Evolutionary conservation across 2,329 filamentous ascomycete species (phyloP).

Genomic region (Diaporthe sp.): DNA sequence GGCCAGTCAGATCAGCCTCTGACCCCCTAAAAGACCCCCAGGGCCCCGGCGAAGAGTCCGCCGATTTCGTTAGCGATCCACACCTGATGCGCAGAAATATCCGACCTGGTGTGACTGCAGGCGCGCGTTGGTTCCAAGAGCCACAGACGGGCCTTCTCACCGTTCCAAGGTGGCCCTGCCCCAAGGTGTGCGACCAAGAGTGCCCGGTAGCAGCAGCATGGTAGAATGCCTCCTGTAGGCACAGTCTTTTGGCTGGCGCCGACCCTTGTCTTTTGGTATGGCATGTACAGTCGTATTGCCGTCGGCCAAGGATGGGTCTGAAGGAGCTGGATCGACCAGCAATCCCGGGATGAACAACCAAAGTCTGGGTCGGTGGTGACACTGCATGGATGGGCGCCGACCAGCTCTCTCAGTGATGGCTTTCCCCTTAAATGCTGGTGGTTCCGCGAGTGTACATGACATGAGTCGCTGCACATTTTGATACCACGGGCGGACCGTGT

Average conservation of each 20-base stretch:
- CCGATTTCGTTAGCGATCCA: slow-evolving; percentile 20
- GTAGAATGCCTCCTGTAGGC: not conserved
- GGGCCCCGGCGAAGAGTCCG: slow-evolving; percentile 11
- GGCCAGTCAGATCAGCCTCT: slow-evolving; percentile 7
- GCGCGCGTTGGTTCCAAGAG: slow-evolving; percentile 12
- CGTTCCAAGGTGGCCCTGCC: slow-evolving; percentile 6
- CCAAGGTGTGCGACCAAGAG: slow-evolving; percentile 29
- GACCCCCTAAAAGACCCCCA: not conserved
- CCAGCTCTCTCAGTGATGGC: slow-evolving; percentile 9
- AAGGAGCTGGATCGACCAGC: slow-evolving; percentile 35
- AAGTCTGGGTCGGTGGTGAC: slow-evolving; percentile 33
- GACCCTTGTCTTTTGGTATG: slow-evolving; percentile 10
- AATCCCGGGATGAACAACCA: slow-evolving; percentile 19
- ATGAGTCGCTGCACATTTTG: slow-evolving; percentile 24
- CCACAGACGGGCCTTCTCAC: slow-evolving; percentile 8
- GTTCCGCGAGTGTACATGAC: slow-evolving; percentile 34
- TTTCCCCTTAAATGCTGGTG: slow-evolving; percentile 29
- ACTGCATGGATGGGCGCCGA: slow-evolving; percentile 34
- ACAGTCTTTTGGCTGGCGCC: slow-evolving; percentile 1
- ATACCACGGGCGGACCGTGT: slow-evolving; percentile 24
- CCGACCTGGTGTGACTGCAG: slow-evolving; percentile 27
- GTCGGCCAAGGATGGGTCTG: slow-evolving; percentile 29
- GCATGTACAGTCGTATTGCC: slow-evolving; percentile 30
- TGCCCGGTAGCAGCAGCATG: not conserved
- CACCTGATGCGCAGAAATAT: slow-evolving; percentile 32